phyloP scores from a whole-genome alignment of 2,329 filamentous ascomycete genomes.

The Drechslerella coelobrocha region DNA sequence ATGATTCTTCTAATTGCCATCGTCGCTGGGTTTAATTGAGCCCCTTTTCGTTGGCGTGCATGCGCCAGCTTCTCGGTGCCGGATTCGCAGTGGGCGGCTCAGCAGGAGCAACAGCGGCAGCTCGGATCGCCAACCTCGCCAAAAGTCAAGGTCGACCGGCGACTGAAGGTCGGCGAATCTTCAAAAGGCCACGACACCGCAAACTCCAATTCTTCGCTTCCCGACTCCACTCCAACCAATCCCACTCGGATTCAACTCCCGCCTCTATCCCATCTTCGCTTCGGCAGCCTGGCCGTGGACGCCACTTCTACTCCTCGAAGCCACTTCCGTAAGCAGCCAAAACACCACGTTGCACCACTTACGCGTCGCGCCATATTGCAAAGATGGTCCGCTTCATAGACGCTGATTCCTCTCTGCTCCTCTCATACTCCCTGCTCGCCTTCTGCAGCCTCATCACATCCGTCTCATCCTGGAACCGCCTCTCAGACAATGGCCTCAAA shows the following conservation, averaged over 20 bases:
- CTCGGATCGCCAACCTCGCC: background rate
- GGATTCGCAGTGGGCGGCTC: too few relatives aligned
- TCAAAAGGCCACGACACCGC: background rate
- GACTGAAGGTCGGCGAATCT: background rate
- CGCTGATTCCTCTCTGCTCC: constrained; percentile 32
- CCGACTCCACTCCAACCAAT: background rate
- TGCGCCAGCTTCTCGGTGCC: too few relatives aligned
- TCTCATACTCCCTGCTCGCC: constrained; percentile 36
- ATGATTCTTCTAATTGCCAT: too few relatives aligned
- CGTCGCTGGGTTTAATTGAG: too few relatives aligned
- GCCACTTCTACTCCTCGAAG: constrained; percentile 14
- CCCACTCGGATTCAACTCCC: too few relatives aligned
- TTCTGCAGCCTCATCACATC: constrained; percentile 38
- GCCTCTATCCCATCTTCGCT: too few relatives aligned
- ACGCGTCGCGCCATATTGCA: background rate
- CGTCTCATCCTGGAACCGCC: constrained; percentile 52
- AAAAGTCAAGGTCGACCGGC: background rate
- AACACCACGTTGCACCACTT: background rate
- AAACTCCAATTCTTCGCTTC: background rate
- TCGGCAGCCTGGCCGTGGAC: too few relatives aligned
- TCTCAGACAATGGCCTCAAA: constrained; percentile 78
- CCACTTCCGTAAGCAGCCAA: constrained; percentile 36
- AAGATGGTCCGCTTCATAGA: constrained; percentile 41
- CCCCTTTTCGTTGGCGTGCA: too few relatives aligned
- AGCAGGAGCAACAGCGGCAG: too few relatives aligned